Evolutionary conservation across 257 asterid species (phyloP).

Genomic region (Gentiana dahurica): DNA sequence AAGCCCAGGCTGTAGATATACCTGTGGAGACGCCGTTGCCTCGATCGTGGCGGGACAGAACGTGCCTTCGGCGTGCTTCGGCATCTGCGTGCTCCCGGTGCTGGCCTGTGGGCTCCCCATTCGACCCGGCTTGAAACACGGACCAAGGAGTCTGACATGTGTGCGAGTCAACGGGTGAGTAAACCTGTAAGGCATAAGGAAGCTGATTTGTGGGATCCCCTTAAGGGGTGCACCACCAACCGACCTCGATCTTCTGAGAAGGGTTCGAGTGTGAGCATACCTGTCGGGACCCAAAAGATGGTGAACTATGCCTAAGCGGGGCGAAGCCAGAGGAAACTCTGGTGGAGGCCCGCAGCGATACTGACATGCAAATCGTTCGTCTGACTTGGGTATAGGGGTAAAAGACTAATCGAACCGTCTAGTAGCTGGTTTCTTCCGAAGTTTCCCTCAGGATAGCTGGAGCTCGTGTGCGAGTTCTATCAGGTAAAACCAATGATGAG

Average conservation of each 20-base stretch:
- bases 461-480: constrained; percentile 26
- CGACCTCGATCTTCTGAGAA: constrained; percentile 23
- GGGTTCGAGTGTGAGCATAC: constrained; percentile 34
- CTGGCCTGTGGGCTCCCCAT: constrained; percentile 2
- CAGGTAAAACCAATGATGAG: constrained; percentile 10
- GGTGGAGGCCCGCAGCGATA: constrained; percentile 78
- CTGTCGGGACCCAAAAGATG: constrained; percentile 56
- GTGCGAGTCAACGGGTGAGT: constrained; percentile 18
- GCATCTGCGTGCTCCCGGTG: constrained; percentile 1
- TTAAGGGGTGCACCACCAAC: constrained; percentile 17
- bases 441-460: constrained; percentile 31
- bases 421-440: constrained; percentile 37
- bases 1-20: too few species aligned
- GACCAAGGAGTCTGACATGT: constrained; percentile 15
- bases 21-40: too few species aligned
- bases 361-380: constrained; percentile 63
- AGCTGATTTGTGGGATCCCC: constrained; percentile 17
- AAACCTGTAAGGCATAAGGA: constrained; percentile 17
- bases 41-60: too few species aligned
- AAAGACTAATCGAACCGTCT: constrained; percentile 45
- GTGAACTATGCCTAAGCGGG: constrained; percentile 75
- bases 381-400: constrained; percentile 67
- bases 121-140: not conserved
- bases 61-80: too few species aligned
- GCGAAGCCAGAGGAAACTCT: constrained; percentile 70